Evolutionary conservation across 495 filamentous ascomycete species (phyloP), one percentile per base, ranked within the genome.

Genomic region (Cudoniella acicularis): DNA sequence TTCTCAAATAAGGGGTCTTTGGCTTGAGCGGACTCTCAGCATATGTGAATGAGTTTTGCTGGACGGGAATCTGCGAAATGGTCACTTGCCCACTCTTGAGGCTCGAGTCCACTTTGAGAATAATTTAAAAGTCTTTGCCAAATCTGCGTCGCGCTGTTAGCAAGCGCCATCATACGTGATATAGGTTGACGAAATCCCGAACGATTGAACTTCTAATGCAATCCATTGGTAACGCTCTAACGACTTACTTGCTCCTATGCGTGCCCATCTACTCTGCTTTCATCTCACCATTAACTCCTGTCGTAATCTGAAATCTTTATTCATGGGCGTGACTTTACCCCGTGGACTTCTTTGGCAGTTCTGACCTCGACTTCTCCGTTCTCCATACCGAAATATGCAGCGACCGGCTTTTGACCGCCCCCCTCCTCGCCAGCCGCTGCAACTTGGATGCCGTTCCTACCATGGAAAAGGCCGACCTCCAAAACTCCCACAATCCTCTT

Each of bases 321-420:
- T 52, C 61, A 67, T 46, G 61, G 64, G n/a, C 57, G 41, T 30
- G 64, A 67, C 43, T 67, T 67, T 6, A 61, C 40, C 4, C 63
- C 59, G 24, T 53, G 42, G 46, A 60, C 21, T 25, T 67, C 58
- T 54, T 62, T 63, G 10, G 77, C 77, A 52, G 70, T 73, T 57
- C 80, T 71, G 18, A 81, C 75, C 20, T 80, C 74, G 49, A 89
- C 86, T 23, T 78, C 76, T 13, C 91, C 91, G 70, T 93, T 84
- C 53, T 87, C 82, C 87, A 91, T 90, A 16, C 94, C 94, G 72
- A 98, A 98, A 73, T 97, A 98, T 26, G 90, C 92, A 42, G 91
- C 90, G 21, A 96, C 82, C 2, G 94, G 94, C 71, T 91, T 93
- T 76, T 96, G 90, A 1, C 91, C 94, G 27, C 91, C 88, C 46